Base-by-base conservation (phyloP, 257 asterid genomes). In the Salvia splendens region DNA sequence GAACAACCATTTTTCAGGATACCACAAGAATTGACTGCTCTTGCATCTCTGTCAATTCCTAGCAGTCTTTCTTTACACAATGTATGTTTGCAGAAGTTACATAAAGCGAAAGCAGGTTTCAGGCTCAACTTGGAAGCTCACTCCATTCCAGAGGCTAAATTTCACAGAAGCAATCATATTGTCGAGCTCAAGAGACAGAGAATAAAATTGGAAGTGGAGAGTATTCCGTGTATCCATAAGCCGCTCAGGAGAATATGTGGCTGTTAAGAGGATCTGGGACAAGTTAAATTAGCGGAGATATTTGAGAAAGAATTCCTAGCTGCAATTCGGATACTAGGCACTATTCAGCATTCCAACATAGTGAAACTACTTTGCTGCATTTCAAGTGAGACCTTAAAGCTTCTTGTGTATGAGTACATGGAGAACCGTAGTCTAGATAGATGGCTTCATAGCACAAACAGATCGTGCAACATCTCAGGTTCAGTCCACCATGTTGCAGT, bases 321-420 rank as follows among this genome's bases (percentile, higher is more conserved):
- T 6, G 96, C 89, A 83, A 88, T 86, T 56, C 68, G 69, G 75
- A 86, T 89, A 24, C 74, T 92, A 20, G 92, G 96, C 60, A 79
- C 88, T 0, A 75, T 89, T 53, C 74, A 92, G 12, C 98, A 92
- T 57, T 61, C 84, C 62, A 92, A 89, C 79, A 89, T 87, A 33
- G 98, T 92, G 63, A 87, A 87, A 68, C 78, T 92, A 5, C 76
- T 89, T 52, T 89, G 96, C 74, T 87, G 94, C 71, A 83, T 92
- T 55, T 85, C 86, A 9, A 65, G 88, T 2, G 81, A 80, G 60
- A 73, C 74, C 9, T 78, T 89, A 2, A 87, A 83, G 75, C 82
- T 92, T 43, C 92, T 92, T 0, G 96, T 92, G 9, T 92, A 89
- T 5, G 96, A 92, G 60, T 84, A 85, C 57, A 77, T 92, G 96